Conservation (phyloP, 257 asterid species). For the Nicotiana knightiana region DNA sequence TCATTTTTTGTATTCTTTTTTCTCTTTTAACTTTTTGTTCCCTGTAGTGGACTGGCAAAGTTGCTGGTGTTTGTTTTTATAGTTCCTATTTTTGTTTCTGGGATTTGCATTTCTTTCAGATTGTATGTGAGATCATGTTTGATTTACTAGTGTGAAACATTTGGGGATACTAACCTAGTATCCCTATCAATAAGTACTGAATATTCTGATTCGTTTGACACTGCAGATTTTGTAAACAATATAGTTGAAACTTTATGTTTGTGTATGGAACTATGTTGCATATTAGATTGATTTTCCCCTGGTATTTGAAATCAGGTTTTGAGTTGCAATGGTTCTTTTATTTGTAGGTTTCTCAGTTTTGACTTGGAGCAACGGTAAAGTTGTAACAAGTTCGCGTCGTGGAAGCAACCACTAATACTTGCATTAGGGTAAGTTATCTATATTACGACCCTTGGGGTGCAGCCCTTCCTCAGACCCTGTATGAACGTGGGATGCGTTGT, state of each 20-base stretch:
- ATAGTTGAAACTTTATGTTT: slow-evolving; percentile 4
- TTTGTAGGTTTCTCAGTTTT: no score
- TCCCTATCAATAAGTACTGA: slow-evolving; percentile 41
- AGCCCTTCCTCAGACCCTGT: no score
- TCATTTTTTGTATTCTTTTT: slow-evolving; percentile 31
- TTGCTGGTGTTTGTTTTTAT: slow-evolving; percentile 24
- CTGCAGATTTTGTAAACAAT: slow-evolving; percentile 24
- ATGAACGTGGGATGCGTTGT: no score
- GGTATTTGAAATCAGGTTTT: not conserved
- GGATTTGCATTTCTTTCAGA: slow-evolving; percentile 41
- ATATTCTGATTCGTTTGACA: slow-evolving; percentile 34
- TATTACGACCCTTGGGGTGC: no score
- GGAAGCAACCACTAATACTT: no score
- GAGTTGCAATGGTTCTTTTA: not conserved
- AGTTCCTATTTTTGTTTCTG: slow-evolving; percentile 23
- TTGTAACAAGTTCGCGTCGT: no score
- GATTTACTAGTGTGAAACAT: slow-evolving; percentile 50
- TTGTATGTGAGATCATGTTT: slow-evolving; percentile 55
- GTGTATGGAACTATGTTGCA: not conserved
- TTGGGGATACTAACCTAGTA: slow-evolving; percentile 38
- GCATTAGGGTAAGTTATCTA: no score
- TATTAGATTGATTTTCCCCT: not conserved
- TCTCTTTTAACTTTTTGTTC: slow-evolving; percentile 19
- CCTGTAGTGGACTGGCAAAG: slow-evolving; percentile 41
- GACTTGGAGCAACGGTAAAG: no score